Conservation (phyloP, 2,329 filamentous ascomycete genomes). For the Coniochaeta prunicola region DNA sequence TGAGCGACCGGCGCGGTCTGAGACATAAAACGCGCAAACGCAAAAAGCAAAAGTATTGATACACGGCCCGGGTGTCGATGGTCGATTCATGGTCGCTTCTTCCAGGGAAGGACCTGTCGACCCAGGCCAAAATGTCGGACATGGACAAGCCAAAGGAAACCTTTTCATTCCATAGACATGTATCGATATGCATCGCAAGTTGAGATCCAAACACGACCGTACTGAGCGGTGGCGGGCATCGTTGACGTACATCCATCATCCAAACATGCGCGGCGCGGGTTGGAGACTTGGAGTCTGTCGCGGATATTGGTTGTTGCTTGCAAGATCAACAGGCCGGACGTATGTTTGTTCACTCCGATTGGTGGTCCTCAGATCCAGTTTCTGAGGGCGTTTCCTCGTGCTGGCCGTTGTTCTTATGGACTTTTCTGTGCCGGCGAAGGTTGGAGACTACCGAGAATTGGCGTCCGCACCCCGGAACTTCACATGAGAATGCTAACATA, state of each 20-base stretch:
- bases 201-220: not conserved
- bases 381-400: constrained; percentile 39
- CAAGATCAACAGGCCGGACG: not conserved
- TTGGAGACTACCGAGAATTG: constrained; percentile 98
- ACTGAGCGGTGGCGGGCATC: not conserved
- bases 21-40: not conserved
- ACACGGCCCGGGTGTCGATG: not conserved
- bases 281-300: not conserved
- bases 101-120: not conserved
- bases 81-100: not conserved
- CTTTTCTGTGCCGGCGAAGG: constrained; percentile 87
- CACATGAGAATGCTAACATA: constrained; percentile 75
- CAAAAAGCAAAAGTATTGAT: not conserved
- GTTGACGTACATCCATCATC: not conserved
- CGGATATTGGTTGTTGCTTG: not conserved
- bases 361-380: constrained; percentile 55
- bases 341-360: constrained; percentile 38
- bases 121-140: not conserved
- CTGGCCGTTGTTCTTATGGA: constrained; percentile 70
- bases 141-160: not conserved
- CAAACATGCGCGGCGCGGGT: not conserved
- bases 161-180: not conserved
- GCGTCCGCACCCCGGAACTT: constrained; percentile 88
- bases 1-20: not conserved
- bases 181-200: not conserved